Evolutionary conservation across 2,329 filamentous ascomycete genomes (phyloP), one percentile per base, ranked within the genome.

Genomic region (Fusarium pseudocircinatum): DNA sequence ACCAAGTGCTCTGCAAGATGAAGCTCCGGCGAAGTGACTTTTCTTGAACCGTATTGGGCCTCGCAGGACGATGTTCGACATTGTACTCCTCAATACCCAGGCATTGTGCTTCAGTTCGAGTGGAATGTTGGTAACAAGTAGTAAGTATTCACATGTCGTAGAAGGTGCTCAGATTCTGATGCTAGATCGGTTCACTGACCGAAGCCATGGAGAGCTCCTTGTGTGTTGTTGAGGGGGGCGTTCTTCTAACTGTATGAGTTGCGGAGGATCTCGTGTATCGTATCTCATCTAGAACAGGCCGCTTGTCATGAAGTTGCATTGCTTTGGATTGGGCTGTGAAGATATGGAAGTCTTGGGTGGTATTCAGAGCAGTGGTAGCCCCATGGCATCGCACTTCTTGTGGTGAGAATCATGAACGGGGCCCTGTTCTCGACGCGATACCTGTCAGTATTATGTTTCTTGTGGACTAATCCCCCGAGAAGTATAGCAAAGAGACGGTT

Each of bases 291-390:
- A 2, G 22, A 7, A 49, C 10, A 6, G 9, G 20, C 2, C 3
- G 4, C 4, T 12, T 14, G 4, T 36, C 24, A 5, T 1, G 11
- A 36, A 12, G 20, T 28, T 18, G 2, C 18, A 1, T 18, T 4
- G 11, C 7, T 18, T 7, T 4, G 2, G 0, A n/a, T 20, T 16
- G 24, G 30, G 2, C 3, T 34, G 8, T 2, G 6, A 28, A 16
- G 13, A 36, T 15, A 15, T 24, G 12, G 12, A 3, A 7, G 20
- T 11, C 14, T 28, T 10, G 15, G 11, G 40, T 10, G 9, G 14
- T 28, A 18, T 11, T 15, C 28, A n/a, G 20, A 20, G 15, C 22
- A 42, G 7, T 40, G 18, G 16, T 26, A n/a, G 4, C 10, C 3
- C 3, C 20, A 22, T 40, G 18, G 13, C 20, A 32, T 13, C 15